These are phyloP conservation scores for Fusarium staphyleae DNA, from an alignment of 2,329 filamentous ascomycete genomes.

Conservation along the genomic window DNA sequence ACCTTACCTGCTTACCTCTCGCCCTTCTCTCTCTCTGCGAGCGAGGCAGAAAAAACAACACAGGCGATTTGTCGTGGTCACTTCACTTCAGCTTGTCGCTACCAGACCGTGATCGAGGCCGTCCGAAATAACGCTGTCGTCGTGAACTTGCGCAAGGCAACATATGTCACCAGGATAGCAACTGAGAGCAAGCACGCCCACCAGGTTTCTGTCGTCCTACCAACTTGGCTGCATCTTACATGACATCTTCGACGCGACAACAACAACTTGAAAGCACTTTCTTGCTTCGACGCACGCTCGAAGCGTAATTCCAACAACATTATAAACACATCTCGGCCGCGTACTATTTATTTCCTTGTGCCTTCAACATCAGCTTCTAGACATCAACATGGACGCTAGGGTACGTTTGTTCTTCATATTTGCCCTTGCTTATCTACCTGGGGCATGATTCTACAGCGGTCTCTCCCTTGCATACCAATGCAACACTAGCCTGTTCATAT, in stretches of 20 bases:
- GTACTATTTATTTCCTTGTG: constrained; percentile 22
- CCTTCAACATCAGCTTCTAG: constrained; percentile 22
- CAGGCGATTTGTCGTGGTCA: constrained; percentile 16
- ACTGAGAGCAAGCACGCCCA: constrained; percentile 3
- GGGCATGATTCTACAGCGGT: constrained; percentile 5
- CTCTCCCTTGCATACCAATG: constrained; percentile 29
- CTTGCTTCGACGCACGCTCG: constrained; percentile 20
- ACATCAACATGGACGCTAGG: constrained; percentile 46
- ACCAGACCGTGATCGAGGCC: not conserved
- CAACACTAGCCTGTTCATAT: constrained; percentile 8
- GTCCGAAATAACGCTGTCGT: constrained; percentile 3
- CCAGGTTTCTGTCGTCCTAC: constrained; percentile 15
- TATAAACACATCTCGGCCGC: constrained; percentile 33
- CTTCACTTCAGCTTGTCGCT: constrained; percentile 5
- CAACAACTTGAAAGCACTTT: constrained; percentile 17
- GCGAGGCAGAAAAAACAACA: constrained; percentile 31
- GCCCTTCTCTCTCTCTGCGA: constrained; percentile 17
- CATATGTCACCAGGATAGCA: constrained; percentile 8
- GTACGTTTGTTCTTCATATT: constrained; percentile 39
- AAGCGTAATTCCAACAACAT: constrained; percentile 14
- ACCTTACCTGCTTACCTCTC: constrained; percentile 21
- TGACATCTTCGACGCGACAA: constrained; percentile 30
- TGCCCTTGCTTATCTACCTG: constrained; percentile 13
- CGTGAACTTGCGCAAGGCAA: constrained; percentile 17
- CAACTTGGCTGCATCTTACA: constrained; percentile 30